Evolutionary conservation across 495 filamentous ascomycete species (phyloP).

Genomic region (Cenococcum geophilum): DNA sequence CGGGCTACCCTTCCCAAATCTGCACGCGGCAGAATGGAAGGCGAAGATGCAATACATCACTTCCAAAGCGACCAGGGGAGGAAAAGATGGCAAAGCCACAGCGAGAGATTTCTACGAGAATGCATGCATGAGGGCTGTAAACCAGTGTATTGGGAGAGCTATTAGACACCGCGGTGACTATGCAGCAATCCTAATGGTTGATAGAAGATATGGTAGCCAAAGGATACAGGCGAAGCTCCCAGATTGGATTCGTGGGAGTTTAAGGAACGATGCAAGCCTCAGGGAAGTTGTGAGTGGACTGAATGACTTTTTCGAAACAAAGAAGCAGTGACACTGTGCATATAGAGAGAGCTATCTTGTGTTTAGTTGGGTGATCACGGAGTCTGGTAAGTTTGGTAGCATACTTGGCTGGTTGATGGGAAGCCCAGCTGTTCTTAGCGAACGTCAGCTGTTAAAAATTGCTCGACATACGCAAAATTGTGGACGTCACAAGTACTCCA

Average conservation of each 20-base stretch:
- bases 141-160: constrained; percentile 89
- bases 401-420: too few species aligned
- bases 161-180: constrained; percentile 86
- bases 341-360: too few species aligned
- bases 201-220: constrained; percentile 63
- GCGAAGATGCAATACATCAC: constrained; percentile 85
- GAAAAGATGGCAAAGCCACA: constrained; percentile 53
- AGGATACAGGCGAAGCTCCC: constrained; percentile 75
- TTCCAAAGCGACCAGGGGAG: constrained; percentile 48
- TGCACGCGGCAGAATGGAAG: constrained; percentile 82
- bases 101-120: constrained; percentile 88
- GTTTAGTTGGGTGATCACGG: too few species aligned
- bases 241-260: constrained; percentile 70
- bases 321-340: neutral
- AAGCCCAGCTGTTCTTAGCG: too few species aligned
- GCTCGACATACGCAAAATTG: too few species aligned
- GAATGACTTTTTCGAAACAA: constrained; percentile 44
- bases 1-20: constrained; percentile 89
- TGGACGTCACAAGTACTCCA: too few species aligned
- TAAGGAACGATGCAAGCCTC: constrained; percentile 46
- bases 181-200: constrained; percentile 80
- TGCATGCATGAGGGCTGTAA: constrained; percentile 91
- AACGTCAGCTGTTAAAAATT: too few species aligned
- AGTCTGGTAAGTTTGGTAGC: too few species aligned
- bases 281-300: constrained; percentile 51